These are phyloP conservation scores for Camelina sativa DNA, from an alignment of 345 rosid genomes.

Conservation along the genomic window DNA sequence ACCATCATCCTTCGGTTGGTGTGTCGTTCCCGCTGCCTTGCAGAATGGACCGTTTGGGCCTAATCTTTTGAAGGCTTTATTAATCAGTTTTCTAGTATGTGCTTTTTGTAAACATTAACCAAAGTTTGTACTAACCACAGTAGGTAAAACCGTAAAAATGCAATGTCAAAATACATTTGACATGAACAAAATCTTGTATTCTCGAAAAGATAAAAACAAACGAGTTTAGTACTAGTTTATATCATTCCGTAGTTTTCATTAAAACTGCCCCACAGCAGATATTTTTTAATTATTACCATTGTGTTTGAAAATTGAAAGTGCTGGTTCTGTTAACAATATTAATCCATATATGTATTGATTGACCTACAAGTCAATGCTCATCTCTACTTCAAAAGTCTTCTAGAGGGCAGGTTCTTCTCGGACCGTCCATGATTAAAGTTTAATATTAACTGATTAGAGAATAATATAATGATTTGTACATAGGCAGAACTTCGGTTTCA, in stretches of 20 bases:
- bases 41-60: background rate
- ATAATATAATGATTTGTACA: background rate
- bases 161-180: background rate
- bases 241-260: background rate
- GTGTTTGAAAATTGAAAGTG: conserved; percentile 3
- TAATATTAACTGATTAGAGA: background rate
- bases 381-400: conserved; percentile 5
- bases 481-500: background rate
- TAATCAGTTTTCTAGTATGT: background rate
- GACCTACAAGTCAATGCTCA: conserved; percentile 13
- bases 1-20: background rate
- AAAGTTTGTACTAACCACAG: background rate
- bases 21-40: background rate
- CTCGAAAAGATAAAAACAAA: background rate
- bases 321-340: background rate
- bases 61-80: background rate
- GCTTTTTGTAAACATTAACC: background rate
- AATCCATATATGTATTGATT: background rate
- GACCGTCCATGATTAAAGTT: background rate
- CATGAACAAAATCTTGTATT: background rate
- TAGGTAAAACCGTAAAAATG: too few species aligned
- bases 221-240: background rate
- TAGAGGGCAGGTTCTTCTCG: conserved; percentile 9
- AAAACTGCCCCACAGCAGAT: background rate
- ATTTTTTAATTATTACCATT: background rate